These are phyloP conservation scores for Rhodotorula sp. DNA, from an alignment of 1,284 basidiomycete species.

Conservation along the genomic window DNA sequence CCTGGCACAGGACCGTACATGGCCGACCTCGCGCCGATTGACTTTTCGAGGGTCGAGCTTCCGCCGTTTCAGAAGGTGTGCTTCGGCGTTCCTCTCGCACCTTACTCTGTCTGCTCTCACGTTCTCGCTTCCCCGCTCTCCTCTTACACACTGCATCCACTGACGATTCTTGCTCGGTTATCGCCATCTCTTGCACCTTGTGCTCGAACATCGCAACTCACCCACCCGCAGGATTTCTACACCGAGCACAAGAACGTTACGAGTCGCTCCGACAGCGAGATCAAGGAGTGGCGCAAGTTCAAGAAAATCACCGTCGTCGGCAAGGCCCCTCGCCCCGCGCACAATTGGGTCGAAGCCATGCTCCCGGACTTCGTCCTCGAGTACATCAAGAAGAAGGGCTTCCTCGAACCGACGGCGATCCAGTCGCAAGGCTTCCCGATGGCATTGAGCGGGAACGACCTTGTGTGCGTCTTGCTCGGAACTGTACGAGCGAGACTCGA, in stretches of 20 bases:
- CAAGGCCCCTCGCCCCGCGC: slow-evolving; percentile 46
- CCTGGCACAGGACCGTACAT: background rate
- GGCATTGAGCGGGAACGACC: slow-evolving; percentile 49
- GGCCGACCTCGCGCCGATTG: background rate
- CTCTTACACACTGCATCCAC: no score
- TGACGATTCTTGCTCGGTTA: background rate
- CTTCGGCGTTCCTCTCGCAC: no score
- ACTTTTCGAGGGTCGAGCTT: background rate
- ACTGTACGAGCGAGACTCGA: no score
- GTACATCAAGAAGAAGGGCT: slow-evolving; percentile 49
- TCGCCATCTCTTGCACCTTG: no score
- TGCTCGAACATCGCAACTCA: no score
- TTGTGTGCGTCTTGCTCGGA: slow-evolving; percentile 18
- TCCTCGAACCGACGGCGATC: slow-evolving; percentile 47
- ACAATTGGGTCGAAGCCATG: slow-evolving; percentile 49
- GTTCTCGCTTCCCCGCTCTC: no score
- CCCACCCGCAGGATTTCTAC: slow-evolving; percentile 19
- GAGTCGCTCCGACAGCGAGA: slow-evolving; percentile 43
- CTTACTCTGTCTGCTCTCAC: no score
- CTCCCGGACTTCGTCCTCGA: slow-evolving; percentile 46
- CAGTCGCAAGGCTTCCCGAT: slow-evolving; percentile 52
- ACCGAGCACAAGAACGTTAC: slow-evolving; percentile 45
- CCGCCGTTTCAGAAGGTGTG: slow-evolving; percentile 7
- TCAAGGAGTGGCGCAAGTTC: slow-evolving; percentile 45
- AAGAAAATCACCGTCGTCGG: slow-evolving; percentile 36